These are phyloP conservation scores for Pichia sp. DNA, from an alignment of 1,139 yeast genomes.

Conservation along the genomic window DNA sequence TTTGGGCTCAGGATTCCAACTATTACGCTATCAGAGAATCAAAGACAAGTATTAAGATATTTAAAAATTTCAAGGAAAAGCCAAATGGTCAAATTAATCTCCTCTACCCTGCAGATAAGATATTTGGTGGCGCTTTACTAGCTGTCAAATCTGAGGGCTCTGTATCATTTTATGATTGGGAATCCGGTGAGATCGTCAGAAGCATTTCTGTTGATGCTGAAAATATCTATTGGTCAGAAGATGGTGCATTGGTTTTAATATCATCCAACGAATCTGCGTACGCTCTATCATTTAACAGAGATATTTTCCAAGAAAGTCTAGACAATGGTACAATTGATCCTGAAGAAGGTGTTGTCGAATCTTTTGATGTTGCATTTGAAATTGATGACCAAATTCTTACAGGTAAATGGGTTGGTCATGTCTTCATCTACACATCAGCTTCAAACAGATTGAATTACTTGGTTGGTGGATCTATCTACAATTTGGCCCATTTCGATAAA, in stretches of 20 bases:
- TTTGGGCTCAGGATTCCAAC: conserved; percentile 91
- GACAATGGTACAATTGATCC: conserved; percentile 57
- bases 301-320: conserved; percentile 59
- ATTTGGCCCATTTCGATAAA: conserved; percentile 89
- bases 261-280: conserved; percentile 65
- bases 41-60: conserved; percentile 60
- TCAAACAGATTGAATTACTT: conserved; percentile 88
- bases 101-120: conserved; percentile 70
- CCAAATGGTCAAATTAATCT: conserved; percentile 59
- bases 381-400: conserved; percentile 77
- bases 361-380: conserved; percentile 82
- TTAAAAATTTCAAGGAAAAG: conserved; percentile 80
- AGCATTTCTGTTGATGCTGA: conserved; percentile 77
- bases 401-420: conserved; percentile 97
- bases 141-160: conserved; percentile 81
- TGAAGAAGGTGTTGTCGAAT: conserved; percentile 83
- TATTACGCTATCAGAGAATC: conserved; percentile 80
- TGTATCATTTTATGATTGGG: conserved; percentile 92
- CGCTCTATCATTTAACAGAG: conserved; percentile 69
- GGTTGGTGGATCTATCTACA: conserved; percentile 91
- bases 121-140: conserved; percentile 81
- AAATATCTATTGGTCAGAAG: conserved; percentile 88
- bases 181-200: conserved; percentile 74
- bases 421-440: conserved; percentile 80
- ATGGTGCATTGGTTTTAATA: conserved; percentile 83